phyloP scores from a whole-genome alignment of 768 basidiomycete genomes.

The Galerina sulciceps region DNA sequence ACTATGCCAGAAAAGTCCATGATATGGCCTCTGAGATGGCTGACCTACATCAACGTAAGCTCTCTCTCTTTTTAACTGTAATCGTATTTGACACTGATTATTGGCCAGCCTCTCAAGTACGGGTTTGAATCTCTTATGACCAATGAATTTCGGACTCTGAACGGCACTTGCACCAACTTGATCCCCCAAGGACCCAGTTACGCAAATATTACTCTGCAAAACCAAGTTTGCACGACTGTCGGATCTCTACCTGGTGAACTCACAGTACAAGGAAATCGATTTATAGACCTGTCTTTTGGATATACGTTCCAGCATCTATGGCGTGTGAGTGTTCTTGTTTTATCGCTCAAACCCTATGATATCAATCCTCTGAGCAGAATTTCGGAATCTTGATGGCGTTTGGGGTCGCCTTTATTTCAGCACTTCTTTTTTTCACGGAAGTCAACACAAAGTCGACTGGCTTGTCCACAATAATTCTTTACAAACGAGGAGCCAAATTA shows the following conservation, averaged over 20 bases:
- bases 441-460: constrained; percentile 43
- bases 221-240: constrained; percentile 76
- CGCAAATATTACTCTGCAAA: constrained; percentile 52
- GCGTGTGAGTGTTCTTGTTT: constrained; percentile 23
- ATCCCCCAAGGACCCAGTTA: constrained; percentile 70
- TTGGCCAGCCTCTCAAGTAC: constrained; percentile 28
- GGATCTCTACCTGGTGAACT: constrained; percentile 63
- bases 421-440: constrained; percentile 68
- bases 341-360: background rate
- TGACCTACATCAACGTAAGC: constrained; percentile 46
- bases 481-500: constrained; percentile 58
- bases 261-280: constrained; percentile 64
- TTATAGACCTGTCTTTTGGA: constrained; percentile 50
- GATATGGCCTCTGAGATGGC: constrained; percentile 72
- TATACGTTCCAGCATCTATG: constrained; percentile 38
- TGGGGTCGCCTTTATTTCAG: constrained; percentile 47
- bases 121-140: constrained; percentile 73
- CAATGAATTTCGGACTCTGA: constrained; percentile 80
- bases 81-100: background rate
- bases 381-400: constrained; percentile 75
- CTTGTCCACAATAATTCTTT: constrained; percentile 53
- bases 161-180: constrained; percentile 61
- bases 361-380: constrained; percentile 41
- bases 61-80: background rate
- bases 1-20: constrained; percentile 65